A percentile compares a stretch with the other conserved stretches of the same genome.
phyloP scores from a whole-genome alignment of 2,329 filamentous ascomycete species.

The Trichoderma polysporum region DNA sequence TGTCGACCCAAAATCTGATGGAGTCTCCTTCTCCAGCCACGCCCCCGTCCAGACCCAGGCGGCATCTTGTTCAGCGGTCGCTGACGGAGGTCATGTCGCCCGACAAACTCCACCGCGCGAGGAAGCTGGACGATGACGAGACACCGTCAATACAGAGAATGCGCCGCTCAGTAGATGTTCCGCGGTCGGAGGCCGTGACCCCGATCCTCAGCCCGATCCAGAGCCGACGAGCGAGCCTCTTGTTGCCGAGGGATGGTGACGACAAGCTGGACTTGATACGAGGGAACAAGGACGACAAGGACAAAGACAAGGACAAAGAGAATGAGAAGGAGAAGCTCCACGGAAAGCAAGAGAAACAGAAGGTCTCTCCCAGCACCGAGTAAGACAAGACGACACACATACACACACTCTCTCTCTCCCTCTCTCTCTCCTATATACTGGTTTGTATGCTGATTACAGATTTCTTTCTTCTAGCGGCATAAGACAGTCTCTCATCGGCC shows the following conservation, averaged over 20 bases:
- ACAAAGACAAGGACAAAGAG: conserved; percentile 30
- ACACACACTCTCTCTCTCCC: background rate
- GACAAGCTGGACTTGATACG: conserved; percentile 27
- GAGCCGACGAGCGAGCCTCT: conserved; percentile 45
- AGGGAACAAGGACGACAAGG: conserved; percentile 36
- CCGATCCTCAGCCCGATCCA: conserved; percentile 44
- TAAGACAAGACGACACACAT: conserved; percentile 26
- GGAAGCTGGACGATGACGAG: conserved; percentile 32
- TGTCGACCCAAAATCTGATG: conserved; percentile 25
- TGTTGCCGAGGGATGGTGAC: conserved; percentile 35
- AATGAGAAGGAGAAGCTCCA: conserved; percentile 30
- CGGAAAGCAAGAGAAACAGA: conserved; percentile 36
- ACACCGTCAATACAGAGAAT: conserved; percentile 20
- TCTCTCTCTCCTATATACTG: background rate
- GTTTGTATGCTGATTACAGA: conserved; percentile 24
- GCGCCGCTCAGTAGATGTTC: conserved; percentile 46
- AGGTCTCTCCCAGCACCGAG: conserved; percentile 34
- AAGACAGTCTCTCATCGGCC: conserved; percentile 50
- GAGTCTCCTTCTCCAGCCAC: conserved; percentile 25
- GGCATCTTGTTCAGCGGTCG: conserved; percentile 57
- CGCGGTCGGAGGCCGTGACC: conserved; percentile 46
- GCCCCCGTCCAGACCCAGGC: conserved; percentile 31
- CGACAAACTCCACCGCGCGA: conserved; percentile 38
- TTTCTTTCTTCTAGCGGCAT: conserved; percentile 44
- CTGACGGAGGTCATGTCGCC: conserved; percentile 54